Base-by-base conservation (phyloP, 306 rosid species). In the Alnus glutinosa region DNA sequence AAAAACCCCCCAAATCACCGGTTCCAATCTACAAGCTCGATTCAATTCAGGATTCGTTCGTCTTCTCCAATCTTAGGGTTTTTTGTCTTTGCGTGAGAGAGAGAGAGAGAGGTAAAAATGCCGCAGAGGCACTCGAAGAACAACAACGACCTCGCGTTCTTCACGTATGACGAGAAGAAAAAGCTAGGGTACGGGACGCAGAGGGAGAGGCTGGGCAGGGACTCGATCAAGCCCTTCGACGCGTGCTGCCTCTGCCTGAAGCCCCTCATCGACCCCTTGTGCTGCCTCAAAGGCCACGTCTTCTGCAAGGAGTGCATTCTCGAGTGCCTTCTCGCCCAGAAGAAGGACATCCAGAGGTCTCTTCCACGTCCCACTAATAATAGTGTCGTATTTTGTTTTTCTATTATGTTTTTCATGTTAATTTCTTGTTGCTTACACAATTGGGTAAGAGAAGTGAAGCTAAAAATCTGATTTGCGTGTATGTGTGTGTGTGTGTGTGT, bases 71-170 rank as follows among this genome's bases (percentile, higher is more conserved):
- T 9, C 9, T 19, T 59, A 30, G 7, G 1, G 32, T 59, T 59
- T 59, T 59, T 32, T 11, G 32, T 3, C 13, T 68, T 71, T 42
- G 1, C 1, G 8, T 34, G 23, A 55, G 71, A 37, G 50, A 44
- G 46, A 76, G 23, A 55, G 71, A 30, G 44, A 52, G 46, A 76
- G 46, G 61, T 16, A n/a, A 55, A 59, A 28, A 95, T 95, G 99
- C 98, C 98, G 75, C 99, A 95, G 89, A 88, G 99, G 78, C 99
- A 95, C 85, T 95, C 99, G 64, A 95, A 95, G 89, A 95, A 95
- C 88, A 95, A 95, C 91, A 93, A 95, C 79, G 99, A 96, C 71
- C 97, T 96, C 28, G 98, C 99, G 36, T 96, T 90, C 94, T 96
- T 96, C 96, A 96, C 99, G 46, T 96, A 96, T 67, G 99, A 95